These are phyloP conservation scores for Malus asiatica DNA, from an alignment of 306 rosid genomes.

Conservation along the genomic window DNA sequence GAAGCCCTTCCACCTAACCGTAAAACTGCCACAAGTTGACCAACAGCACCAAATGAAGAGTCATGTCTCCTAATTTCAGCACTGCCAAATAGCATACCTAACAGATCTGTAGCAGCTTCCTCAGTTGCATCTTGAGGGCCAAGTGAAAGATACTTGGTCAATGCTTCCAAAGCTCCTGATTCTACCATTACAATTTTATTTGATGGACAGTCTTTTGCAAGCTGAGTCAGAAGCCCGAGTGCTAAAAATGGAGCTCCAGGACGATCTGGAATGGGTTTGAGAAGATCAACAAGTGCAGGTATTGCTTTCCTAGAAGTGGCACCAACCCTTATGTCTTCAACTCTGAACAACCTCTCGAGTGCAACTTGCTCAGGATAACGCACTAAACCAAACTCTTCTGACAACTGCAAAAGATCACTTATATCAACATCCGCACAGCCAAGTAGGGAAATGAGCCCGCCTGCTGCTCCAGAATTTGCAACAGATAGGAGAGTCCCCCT, in stretches of 20 bases:
- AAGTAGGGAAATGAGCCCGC: slow-evolving; percentile 87
- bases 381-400: slow-evolving; percentile 86
- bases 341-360: slow-evolving; percentile 90
- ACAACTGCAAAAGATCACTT: slow-evolving; percentile 76
- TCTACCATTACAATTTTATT: slow-evolving; percentile 92
- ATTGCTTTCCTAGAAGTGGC: slow-evolving; percentile 96
- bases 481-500: slow-evolving; percentile 96
- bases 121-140: slow-evolving; percentile 97
- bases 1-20: slow-evolving; percentile 96
- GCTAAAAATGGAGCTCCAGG: slow-evolving; percentile 98
- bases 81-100: slow-evolving; percentile 90
- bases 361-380: slow-evolving; percentile 94
- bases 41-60: slow-evolving; percentile 86
- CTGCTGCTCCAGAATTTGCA: slow-evolving; percentile 97
- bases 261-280: slow-evolving; percentile 98
- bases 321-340: slow-evolving; percentile 93
- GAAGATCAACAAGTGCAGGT: slow-evolving; percentile 95
- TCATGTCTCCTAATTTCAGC: slow-evolving; percentile 92
- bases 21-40: slow-evolving; percentile 97
- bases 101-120: slow-evolving; percentile 94
- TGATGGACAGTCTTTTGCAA: slow-evolving; percentile 81
- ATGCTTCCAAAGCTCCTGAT: slow-evolving; percentile 91
- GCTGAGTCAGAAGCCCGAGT: slow-evolving; percentile 81
- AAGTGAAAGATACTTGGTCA: slow-evolving; percentile 89
- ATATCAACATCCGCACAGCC: slow-evolving; percentile 93